Evolutionary conservation across 2,329 filamentous ascomycete genomes (phyloP), one percentile per base, ranked within the genome.

Genomic region (Dactylellina sp.): DNA sequence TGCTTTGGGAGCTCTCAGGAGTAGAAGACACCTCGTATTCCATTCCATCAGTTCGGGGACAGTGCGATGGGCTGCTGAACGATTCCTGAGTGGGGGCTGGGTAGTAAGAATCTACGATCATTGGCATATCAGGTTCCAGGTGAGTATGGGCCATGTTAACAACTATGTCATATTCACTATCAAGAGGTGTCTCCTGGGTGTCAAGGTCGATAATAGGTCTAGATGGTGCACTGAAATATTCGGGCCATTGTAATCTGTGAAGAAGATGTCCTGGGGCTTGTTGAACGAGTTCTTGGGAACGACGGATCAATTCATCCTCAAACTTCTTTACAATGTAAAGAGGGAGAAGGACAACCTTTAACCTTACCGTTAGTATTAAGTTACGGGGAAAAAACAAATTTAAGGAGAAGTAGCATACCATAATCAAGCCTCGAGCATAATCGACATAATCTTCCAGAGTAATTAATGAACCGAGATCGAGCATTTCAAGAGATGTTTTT

Each of bases 391-490:
- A 9, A 18, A 35, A 16, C 16, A 37, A 37, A 25, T 18, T 37
- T 25, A 14, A 9, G 1, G 11, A 7, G 16, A 40, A 12, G 3
- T 18, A 53, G 28, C 32, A 22, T 47, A 65, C 70, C 39, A 65
- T 49, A 22, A 74, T n/a, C 18, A 74, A 60, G 25, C 70, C 70
- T 4, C 61, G 46, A 20, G 56, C 70, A 35, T 74, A 74, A 20
- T 74, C 70, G 14, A 66, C 40, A 52, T 56, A 74, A 24, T 74
- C 70, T 61, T 74, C 70, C 9, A 74, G 47, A 16, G 70, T 74
- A 18, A 74, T 74, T 39, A 74, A 37, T 16, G 70, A 74, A 32
- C 70, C 70, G 16, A 74, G 56, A 37, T 74, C 70, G 37, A 74
- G 46, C 70, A 74, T 74, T 66, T 74, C 61, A 20, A 74, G 44